These are phyloP conservation scores for Ophiocordyceps robertsii DNA, from an alignment of 2,329 filamentous ascomycete genomes.

Conservation along the genomic window DNA sequence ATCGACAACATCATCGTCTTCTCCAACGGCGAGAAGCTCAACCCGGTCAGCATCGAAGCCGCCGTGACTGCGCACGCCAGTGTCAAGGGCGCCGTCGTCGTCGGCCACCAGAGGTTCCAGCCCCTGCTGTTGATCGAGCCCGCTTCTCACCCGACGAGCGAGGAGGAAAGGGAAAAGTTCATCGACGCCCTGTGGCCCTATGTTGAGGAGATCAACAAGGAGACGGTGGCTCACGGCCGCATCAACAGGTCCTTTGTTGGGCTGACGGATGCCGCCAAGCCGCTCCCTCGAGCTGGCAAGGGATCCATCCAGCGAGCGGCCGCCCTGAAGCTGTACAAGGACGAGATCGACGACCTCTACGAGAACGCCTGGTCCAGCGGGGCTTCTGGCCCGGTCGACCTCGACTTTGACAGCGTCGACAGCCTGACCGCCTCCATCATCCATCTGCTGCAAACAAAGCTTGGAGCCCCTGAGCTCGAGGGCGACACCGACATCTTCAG, in stretches of 20 bases:
- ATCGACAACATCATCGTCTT: constrained; percentile 28
- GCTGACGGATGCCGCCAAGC: constrained; percentile 24
- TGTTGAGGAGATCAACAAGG: constrained; percentile 27
- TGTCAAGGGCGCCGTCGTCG: constrained; percentile 19
- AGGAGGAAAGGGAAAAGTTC: constrained; percentile 12
- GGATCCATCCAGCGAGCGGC: constrained; percentile 27
- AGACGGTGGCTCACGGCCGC: constrained; percentile 31
- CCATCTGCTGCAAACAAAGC: constrained; percentile 5
- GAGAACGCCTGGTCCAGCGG: constrained; percentile 7
- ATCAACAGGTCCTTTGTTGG: constrained; percentile 25
- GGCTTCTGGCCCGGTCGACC: not conserved
- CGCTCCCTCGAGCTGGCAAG: constrained; percentile 30
- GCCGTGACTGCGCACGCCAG: constrained; percentile 14
- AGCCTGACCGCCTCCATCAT: constrained; percentile 11
- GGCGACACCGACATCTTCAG: constrained; percentile 22
- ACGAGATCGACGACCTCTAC: constrained; percentile 31
- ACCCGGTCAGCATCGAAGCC: constrained; percentile 22
- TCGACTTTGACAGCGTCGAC: constrained; percentile 11
- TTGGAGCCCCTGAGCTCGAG: constrained; percentile 7
- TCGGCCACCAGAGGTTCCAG: constrained; percentile 31
- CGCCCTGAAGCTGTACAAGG: constrained; percentile 25
- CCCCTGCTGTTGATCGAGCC: constrained; percentile 34
- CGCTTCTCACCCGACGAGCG: constrained; percentile 9
- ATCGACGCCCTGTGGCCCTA: constrained; percentile 29
- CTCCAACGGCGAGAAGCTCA: constrained; percentile 26